Evolutionary conservation across 768 basidiomycete genomes (phyloP).

Genomic region (Lactarius evosmus): DNA sequence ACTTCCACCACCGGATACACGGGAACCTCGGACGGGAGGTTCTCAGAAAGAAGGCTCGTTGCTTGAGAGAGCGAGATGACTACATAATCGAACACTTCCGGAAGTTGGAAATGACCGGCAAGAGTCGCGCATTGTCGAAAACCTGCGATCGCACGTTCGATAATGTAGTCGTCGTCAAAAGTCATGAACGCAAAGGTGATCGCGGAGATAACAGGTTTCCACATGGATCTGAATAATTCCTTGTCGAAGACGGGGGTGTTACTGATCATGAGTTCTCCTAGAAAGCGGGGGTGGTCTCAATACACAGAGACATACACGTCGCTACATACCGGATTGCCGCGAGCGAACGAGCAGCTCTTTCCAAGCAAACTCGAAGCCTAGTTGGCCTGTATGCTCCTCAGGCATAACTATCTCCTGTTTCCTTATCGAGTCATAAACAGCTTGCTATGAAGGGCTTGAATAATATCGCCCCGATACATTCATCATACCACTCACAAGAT

Average conservation of each 20-base stretch:
- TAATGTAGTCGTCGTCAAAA: conserved; percentile 95
- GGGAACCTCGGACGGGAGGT: conserved; percentile 64
- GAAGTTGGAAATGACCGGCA: conserved; percentile 82
- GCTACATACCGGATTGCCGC: conserved; percentile 63
- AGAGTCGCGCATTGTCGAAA: conserved; percentile 95
- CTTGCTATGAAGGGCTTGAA: conserved; percentile 49
- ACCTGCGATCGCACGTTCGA: conserved; percentile 92
- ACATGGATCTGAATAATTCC: conserved; percentile 91
- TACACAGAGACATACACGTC: background rate
- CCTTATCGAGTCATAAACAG: conserved; percentile 91
- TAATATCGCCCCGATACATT: background rate
- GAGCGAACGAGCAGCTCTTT: conserved; percentile 87
- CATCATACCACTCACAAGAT: conserved; percentile 55
- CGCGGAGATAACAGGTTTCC: conserved; percentile 91
- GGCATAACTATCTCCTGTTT: conserved; percentile 96
- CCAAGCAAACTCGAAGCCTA: conserved; percentile 99
- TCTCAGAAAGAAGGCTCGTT: conserved; percentile 79
- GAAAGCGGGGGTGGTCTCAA: conserved; percentile 11
- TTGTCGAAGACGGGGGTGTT: conserved; percentile 79
- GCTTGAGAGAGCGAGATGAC: conserved; percentile 91
- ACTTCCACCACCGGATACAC: conserved; percentile 88
- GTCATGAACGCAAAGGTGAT: conserved; percentile 94
- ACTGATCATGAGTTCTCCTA: conserved; percentile 70
- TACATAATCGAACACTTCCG: conserved; percentile 96
- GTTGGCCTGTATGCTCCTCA: conserved; percentile 93